Evolutionary conservation across 352 stramenopile genomes (phyloP).

Genomic region (Elongisporangium undulatum): DNA sequence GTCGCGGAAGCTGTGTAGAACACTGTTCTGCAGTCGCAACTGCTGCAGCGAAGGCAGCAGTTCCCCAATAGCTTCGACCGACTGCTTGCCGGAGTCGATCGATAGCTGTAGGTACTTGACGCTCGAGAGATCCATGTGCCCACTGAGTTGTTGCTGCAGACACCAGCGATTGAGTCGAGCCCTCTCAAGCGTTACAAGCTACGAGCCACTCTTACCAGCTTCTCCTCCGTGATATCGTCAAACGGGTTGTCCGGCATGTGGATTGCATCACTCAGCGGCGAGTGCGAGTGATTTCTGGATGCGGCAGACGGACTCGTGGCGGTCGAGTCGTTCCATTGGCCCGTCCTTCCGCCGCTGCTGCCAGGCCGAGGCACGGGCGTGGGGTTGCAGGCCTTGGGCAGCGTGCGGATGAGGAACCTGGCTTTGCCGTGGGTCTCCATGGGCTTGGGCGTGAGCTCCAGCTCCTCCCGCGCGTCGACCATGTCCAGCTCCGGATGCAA

Average conservation of each 20-base stretch:
- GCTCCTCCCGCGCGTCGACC: neutral
- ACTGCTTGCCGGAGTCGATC: conserved; percentile 76
- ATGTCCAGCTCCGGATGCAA: neutral
- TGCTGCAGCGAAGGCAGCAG: conserved; percentile 69
- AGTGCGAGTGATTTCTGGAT: neutral
- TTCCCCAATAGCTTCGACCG: conserved; percentile 74
- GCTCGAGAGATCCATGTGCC: conserved; percentile 46
- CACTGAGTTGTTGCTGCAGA: conserved; percentile 50
- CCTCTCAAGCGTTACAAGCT: neutral
- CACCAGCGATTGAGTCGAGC: conserved; percentile 2
- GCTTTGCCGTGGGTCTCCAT: conserved; percentile 26
- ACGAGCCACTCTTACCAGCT: conserved; percentile 31
- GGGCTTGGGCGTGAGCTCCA: neutral
- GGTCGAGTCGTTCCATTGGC: neutral
- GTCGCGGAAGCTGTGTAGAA: conserved; percentile 72
- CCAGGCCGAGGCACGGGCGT: conserved; percentile 26
- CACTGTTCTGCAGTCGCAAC: conserved; percentile 59
- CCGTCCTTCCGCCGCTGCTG: neutral
- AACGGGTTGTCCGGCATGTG: conserved; percentile 60
- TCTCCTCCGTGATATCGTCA: conserved; percentile 75
- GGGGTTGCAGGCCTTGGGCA: conserved; percentile 69
- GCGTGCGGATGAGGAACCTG: conserved; percentile 66
- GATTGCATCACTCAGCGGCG: neutral
- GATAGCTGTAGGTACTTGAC: conserved; percentile 59
- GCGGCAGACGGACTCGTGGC: neutral